A percentile compares a stretch with the other conserved stretches of the same genome.
These are phyloP conservation scores for Eimeria sp. DNA, from an alignment of 169 alveolate genomes.

Conservation along the genomic window DNA sequence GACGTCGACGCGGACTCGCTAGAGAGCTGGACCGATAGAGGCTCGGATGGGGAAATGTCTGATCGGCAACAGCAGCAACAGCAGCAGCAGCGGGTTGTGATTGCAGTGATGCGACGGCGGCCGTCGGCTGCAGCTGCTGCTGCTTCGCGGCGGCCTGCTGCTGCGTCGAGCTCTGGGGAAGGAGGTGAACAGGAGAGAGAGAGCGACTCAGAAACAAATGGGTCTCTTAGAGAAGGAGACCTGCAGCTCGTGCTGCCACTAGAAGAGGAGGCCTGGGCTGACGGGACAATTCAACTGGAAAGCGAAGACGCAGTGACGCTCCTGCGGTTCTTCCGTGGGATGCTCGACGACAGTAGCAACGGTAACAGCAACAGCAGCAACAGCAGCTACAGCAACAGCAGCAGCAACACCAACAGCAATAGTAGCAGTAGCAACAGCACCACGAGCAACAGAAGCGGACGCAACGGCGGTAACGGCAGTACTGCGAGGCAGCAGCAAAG, in stretches of 20 bases:
- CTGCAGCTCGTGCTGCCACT: conserved; percentile 44
- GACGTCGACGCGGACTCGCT: conserved; percentile 61
- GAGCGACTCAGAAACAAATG: background rate
- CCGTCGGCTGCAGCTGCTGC: background rate
- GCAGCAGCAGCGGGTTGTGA: conserved; percentile 42
- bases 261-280: background rate
- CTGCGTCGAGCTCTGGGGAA: conserved; percentile 1
- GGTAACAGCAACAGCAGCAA: conserved; percentile 40
- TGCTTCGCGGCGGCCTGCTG: conserved; percentile 21
- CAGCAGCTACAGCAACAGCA: conserved; percentile 13
- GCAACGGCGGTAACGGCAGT: background rate
- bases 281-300: background rate
- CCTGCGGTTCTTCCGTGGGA: conserved; percentile 25
- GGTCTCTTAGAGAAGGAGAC: background rate
- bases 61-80: conserved; percentile 46
- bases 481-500: background rate
- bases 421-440: background rate
- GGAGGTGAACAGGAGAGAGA: conserved; percentile 4
- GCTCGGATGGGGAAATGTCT: conserved; percentile 7
- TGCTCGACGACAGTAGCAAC: conserved; percentile 21
- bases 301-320: background rate
- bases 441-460: background rate
- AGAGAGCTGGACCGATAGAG: conserved; percentile 60
- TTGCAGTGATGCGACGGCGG: conserved; percentile 38
- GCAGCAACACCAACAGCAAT: background rate